Conservation (phyloP, 1,139 yeast genomes). For the Kurtzmaniella natalensis region DNA sequence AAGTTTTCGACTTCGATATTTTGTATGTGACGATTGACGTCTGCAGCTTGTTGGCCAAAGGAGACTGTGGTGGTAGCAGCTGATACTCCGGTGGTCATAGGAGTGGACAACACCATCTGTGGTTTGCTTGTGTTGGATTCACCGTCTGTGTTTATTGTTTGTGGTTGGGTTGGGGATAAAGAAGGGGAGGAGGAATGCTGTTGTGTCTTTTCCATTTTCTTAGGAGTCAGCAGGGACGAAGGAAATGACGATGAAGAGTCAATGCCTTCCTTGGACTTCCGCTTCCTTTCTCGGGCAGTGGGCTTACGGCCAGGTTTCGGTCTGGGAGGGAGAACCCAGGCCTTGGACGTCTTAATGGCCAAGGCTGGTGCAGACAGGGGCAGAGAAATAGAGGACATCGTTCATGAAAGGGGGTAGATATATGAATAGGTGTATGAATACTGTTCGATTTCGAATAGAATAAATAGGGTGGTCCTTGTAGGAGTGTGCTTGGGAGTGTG, state of each 20-base stretch:
- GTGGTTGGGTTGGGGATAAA: not conserved
- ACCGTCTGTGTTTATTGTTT: not conserved
- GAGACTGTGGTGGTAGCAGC: not conserved
- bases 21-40: slow-evolving; percentile 19
- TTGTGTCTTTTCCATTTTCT: no score
- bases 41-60: slow-evolving; percentile 1
- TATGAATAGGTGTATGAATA: no score
- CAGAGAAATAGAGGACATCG: not conserved
- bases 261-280: slow-evolving; percentile 4
- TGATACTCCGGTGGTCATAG: not conserved
- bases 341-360: slow-evolving; percentile 13
- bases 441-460: no score
- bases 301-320: slow-evolving; percentile 18
- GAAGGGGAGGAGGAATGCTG: no score
- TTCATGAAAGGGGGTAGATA: not conserved
- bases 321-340: slow-evolving; percentile 20
- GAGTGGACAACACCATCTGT: slow-evolving; percentile 1
- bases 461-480: no score
- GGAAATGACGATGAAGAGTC: no score
- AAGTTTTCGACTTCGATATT: slow-evolving; percentile 33
- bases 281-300: slow-evolving; percentile 7
- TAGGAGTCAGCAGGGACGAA: no score
- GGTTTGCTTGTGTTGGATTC: slow-evolving; percentile 3
- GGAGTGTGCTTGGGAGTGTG: no score
- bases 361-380: slow-evolving; percentile 1